Percentiles rank a stretch among this genome's conserved stretches.
Conservation (phyloP, 2,329 filamentous ascomycete genomes). For the Microcera coccophila region DNA sequence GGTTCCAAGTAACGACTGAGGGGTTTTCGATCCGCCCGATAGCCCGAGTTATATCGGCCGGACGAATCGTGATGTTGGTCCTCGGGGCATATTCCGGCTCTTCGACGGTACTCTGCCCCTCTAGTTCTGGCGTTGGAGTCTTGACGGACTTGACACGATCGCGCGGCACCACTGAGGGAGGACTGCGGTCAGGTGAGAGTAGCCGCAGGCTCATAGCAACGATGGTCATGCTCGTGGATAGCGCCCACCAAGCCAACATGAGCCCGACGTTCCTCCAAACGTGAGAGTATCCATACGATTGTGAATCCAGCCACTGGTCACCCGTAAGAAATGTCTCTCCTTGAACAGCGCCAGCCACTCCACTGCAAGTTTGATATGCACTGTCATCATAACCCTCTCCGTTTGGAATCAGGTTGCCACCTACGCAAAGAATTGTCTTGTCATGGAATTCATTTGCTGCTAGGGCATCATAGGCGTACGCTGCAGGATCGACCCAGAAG, state of each 20-base stretch:
- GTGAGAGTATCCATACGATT: conserved; percentile 51
- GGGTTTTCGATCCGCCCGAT: conserved; percentile 50
- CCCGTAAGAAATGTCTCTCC: conserved; percentile 51
- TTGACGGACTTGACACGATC: conserved; percentile 46
- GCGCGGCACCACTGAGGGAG: conserved; percentile 58
- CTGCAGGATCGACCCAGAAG: conserved; percentile 62
- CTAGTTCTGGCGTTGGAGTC: conserved; percentile 5
- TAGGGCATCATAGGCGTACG: conserved; percentile 66
- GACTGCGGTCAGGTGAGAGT: conserved; percentile 48
- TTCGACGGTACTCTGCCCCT: conserved; percentile 5
- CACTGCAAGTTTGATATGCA: conserved; percentile 50
- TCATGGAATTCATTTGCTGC: conserved; percentile 67
- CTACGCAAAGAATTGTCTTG: conserved; percentile 49
- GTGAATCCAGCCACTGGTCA: conserved; percentile 53
- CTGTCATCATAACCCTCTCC: conserved; percentile 45
- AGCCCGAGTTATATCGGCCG: not conserved
- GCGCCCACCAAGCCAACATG: conserved; percentile 58
- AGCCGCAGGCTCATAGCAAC: conserved; percentile 55
- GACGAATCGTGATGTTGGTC: not conserved
- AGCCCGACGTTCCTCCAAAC: conserved; percentile 61
- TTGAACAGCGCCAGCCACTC: conserved; percentile 50
- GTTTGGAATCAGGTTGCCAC: conserved; percentile 47
- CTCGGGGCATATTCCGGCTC: conserved; percentile 33
- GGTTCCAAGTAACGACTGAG: conserved; percentile 70
- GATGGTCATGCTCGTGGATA: conserved; percentile 58